A percentile compares a stretch with the other conserved stretches of the same genome.
phyloP scores from a whole-genome alignment of 2,329 filamentous ascomycete genomes.

The Fusarium udum region DNA sequence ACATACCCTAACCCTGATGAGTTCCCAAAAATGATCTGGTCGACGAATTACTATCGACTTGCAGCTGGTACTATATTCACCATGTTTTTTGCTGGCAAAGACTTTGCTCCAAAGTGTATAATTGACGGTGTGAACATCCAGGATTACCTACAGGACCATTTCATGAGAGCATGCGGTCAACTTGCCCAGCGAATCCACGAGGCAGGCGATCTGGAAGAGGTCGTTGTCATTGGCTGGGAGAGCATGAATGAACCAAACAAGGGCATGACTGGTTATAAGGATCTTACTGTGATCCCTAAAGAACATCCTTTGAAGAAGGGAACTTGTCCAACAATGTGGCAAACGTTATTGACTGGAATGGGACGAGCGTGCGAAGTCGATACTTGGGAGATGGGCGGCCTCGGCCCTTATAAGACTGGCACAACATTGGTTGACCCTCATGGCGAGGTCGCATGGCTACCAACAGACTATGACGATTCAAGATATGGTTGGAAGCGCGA shows the following conservation, averaged over 20 bases:
- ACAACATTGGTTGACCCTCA: conserved; percentile 85
- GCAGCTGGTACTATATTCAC: conserved; percentile 93
- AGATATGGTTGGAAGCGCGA: conserved; percentile 92
- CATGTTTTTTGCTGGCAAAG: conserved; percentile 87
- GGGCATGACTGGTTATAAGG: conserved; percentile 83
- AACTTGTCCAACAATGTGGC: conserved; percentile 92
- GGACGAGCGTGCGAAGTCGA: conserved; percentile 90
- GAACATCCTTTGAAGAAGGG: conserved; percentile 94
- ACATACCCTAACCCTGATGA: conserved; percentile 84
- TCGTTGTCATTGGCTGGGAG: conserved; percentile 94
- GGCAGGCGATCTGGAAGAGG: conserved; percentile 86
- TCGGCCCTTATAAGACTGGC: conserved; percentile 92
- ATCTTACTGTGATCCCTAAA: conserved; percentile 81
- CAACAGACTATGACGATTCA: conserved; percentile 82
- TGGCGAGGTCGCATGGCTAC: conserved; percentile 85
- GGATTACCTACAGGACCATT: conserved; percentile 91
- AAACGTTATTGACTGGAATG: conserved; percentile 90
- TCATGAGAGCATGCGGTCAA: conserved; percentile 80
- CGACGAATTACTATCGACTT: conserved; percentile 92
- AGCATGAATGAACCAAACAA: conserved; percentile 95
- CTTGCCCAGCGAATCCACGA: conserved; percentile 87
- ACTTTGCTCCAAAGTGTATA: conserved; percentile 95
- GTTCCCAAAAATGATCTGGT: conserved; percentile 99
- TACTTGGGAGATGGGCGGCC: conserved; percentile 91
- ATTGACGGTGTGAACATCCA: conserved; percentile 96